Evolutionary conservation across 2,329 filamentous ascomycete genomes (phyloP), one percentile per base, ranked within the genome.

Genomic region (Lasiodiplodia gonubiensis): DNA sequence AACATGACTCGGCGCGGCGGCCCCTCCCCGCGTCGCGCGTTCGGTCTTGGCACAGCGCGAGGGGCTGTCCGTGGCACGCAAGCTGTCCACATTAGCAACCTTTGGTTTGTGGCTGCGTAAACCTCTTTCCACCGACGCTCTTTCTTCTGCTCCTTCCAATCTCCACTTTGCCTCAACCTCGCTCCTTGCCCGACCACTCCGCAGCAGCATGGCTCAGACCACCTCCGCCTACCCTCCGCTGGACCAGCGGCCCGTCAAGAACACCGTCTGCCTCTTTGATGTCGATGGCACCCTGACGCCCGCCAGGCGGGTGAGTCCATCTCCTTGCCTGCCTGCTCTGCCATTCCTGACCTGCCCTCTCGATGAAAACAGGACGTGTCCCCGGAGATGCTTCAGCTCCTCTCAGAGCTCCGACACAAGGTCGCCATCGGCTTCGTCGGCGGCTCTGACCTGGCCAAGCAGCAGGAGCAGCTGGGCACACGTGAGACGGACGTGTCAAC

Each of bases 231-330:
- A 90, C 81, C 90, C 93, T 67, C 88, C 93, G 70, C 88, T 98
- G 72, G 87, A 90, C 78, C 86, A 94, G 75, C 92, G 95, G 72
- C 92, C 92, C 52, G 83, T 97, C 80, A 92, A 94, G 84, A 93
- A 95, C 86, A 98, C 94, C 71, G 92, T 99, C 80, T 90, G 89
- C 76, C 90, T 99, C 71, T 99, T 99, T 81, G 95, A 99, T 81
- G 95, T 99, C 69, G 95, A 99, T 79, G 92, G 88, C 76, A 97
- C 95, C 35, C 88, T 99, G 73, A 95, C 93, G 18, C 91, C 89
- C 51, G 90, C 95, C 54, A 89, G 95, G 72, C 85, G 86, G 74
- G 92, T 96, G 84, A 69, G 85, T 79, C 27, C 16, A 33, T 33
- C 63, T 11, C n/a, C 18, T 18, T 49, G 30, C 7, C 30, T 21